Conservation (phyloP, 768 basidiomycete genomes). For the Lactifluus echinatus region DNA sequence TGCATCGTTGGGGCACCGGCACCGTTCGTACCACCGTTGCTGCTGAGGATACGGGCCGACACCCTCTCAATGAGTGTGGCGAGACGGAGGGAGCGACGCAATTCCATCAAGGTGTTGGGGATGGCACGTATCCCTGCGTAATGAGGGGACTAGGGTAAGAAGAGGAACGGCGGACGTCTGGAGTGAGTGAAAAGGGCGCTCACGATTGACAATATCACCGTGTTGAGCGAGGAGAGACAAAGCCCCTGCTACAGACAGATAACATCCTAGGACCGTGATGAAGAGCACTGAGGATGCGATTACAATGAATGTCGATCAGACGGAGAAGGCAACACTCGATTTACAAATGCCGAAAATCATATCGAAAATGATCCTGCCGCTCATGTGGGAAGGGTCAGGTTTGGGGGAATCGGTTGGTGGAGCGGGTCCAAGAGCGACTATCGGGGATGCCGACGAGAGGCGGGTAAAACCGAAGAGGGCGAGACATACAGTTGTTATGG, state of each 20-base stretch:
- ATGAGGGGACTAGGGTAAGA: background rate
- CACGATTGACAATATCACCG: background rate
- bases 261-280: background rate
- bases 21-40: background rate
- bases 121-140: background rate
- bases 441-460: background rate
- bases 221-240: background rate
- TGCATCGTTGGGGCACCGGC: background rate
- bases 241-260: background rate
- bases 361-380: background rate
- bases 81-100: background rate
- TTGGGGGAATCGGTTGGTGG: background rate
- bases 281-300: background rate
- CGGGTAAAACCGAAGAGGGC: no score
- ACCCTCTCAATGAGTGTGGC: background rate
- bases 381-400: background rate
- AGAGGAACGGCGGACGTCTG: background rate
- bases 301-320: background rate
- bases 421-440: background rate
- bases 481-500: background rate
- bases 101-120: background rate
- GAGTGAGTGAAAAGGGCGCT: background rate
- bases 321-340: background rate
- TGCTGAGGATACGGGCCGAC: background rate
- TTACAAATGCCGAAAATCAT: background rate